phyloP scores from a whole-genome alignment of 176 grass and related monocot genomes.

The Miscanthus lutarioriparius region DNA sequence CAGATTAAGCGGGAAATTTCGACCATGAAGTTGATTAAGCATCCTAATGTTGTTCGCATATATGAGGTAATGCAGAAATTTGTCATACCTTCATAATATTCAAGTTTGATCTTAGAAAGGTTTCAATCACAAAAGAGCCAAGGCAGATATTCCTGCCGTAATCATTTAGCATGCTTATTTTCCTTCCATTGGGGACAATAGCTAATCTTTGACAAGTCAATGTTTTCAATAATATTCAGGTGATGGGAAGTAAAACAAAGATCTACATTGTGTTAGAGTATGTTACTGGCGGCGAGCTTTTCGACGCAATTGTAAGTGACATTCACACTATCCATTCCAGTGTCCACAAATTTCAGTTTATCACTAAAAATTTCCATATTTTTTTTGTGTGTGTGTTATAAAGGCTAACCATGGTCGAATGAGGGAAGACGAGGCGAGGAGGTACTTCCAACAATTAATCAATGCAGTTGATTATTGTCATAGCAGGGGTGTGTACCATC shows the following conservation, averaged over 20 bases:
- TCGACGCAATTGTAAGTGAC: conserved; percentile 90
- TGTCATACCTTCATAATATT: background rate
- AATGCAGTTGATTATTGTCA: conserved; percentile 98
- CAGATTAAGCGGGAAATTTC: conserved; percentile 98
- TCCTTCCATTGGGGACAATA: background rate
- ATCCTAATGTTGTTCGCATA: conserved; percentile 92
- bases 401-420: conserved; percentile 92
- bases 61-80: conserved; percentile 54
- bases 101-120: background rate
- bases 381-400: conserved; percentile 17
- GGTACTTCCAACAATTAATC: conserved; percentile 95
- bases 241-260: conserved; percentile 98
- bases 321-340: background rate
- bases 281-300: conserved; percentile 88
- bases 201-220: background rate
- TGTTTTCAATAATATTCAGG: conserved; percentile 50
- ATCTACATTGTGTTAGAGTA: conserved; percentile 93
- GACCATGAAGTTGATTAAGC: conserved; percentile 96
- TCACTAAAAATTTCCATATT: background rate
- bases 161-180: conserved; percentile 26
- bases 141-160: background rate
- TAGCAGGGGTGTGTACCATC: conserved; percentile 92
- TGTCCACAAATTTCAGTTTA: background rate
- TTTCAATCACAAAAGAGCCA: background rate
- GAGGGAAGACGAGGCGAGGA: conserved; percentile 91